Base-by-base conservation (phyloP, 1,284 basidiomycete genomes). In the Fomes fomentarius region DNA sequence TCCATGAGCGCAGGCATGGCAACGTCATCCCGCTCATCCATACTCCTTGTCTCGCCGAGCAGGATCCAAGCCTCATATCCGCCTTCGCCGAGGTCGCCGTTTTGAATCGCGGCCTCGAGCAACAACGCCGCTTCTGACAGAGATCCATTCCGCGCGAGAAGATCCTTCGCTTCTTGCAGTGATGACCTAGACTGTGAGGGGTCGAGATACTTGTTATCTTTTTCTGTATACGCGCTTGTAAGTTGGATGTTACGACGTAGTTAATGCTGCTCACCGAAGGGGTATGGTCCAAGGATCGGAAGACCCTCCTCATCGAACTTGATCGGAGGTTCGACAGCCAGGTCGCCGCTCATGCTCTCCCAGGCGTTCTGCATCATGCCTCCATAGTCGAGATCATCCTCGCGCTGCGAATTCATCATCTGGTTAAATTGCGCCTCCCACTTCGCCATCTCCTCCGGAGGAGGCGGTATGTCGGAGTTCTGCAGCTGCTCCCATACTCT, bases 1-100 rank as follows among this genome's bases (percentile, higher is more conserved):
- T 90, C 82, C 35, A 76, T 74, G 37, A 92, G 79, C 4, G 89
- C 93, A 55, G 85, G 82, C 80, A 95, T 85, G 31, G 87, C 85
- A 49, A 85, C 78, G 57, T 91, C 83, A 73, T 96, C 87, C 53
- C 89, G 81, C 80, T 99, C 97, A 67, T 99, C 96, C 90, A 98
- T 98, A 43, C 93, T 96, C 63, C 96, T 85, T 0, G 91, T 92
- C 72, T 97, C 93, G 9, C 97, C 97, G 0, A 99, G 78, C 22
- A 96, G 76, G 28, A 96, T 86, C 97, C 97, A 99, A 0, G 94
- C 85, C 68, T 96, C 94, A 52, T 89, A 94, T 10, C 89, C 89
- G 8, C 85, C 89, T 64, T 89, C 83, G 37, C 89, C 90, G 8
- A 89, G 75, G 50, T 92, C 86, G 7, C 85, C 87, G 59, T 81